Percentiles rank a stretch among this genome's conserved stretches.
These are phyloP conservation scores for Achaetomium macrosporum DNA, from an alignment of 2,329 filamentous ascomycete species.

Conservation along the genomic window DNA sequence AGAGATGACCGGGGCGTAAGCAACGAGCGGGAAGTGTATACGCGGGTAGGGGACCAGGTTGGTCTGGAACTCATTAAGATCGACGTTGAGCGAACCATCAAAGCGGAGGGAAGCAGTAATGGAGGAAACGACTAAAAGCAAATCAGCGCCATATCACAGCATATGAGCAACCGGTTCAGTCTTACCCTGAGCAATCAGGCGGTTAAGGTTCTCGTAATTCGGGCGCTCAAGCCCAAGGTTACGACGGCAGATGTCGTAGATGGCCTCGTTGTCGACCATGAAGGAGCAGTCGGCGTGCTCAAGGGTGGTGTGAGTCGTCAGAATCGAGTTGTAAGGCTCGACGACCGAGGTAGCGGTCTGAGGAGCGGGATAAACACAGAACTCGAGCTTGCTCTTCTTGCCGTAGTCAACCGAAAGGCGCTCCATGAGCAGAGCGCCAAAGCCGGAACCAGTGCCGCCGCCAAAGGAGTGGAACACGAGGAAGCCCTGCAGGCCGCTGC, in stretches of 20 bases:
- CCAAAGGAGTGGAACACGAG: constrained; percentile 99
- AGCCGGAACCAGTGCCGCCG: constrained; percentile 97
- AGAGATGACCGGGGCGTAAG: constrained; percentile 90
- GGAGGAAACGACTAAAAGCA: constrained; percentile 75
- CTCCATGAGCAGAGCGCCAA: constrained; percentile 98
- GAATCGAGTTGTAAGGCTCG: constrained; percentile 99
- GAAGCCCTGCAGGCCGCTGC: constrained; percentile 96
- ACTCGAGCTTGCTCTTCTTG: constrained; percentile 99
- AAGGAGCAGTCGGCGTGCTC: constrained; percentile 99
- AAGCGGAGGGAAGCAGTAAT: constrained; percentile 98
- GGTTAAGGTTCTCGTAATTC: constrained; percentile 98
- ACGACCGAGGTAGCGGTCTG: constrained; percentile 97
- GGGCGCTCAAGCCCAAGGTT: constrained; percentile 96
- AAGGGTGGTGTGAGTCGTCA: constrained; percentile 97
- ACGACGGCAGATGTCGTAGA: constrained; percentile 98
- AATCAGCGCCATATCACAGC: constrained; percentile 25
- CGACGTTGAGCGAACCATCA: constrained; percentile 97
- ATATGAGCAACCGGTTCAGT: constrained; percentile 11
- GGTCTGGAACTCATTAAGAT: constrained; percentile 99
- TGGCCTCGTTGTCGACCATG: constrained; percentile 99
- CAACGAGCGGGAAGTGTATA: constrained; percentile 98
- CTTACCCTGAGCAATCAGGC: constrained; percentile 90
- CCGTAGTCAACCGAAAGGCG: constrained; percentile 97
- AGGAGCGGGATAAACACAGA: constrained; percentile 97
- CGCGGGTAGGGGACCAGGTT: constrained; percentile 98